Conservation (phyloP, 805 yeast genomes). For the Limtongia smithiae region DNA sequence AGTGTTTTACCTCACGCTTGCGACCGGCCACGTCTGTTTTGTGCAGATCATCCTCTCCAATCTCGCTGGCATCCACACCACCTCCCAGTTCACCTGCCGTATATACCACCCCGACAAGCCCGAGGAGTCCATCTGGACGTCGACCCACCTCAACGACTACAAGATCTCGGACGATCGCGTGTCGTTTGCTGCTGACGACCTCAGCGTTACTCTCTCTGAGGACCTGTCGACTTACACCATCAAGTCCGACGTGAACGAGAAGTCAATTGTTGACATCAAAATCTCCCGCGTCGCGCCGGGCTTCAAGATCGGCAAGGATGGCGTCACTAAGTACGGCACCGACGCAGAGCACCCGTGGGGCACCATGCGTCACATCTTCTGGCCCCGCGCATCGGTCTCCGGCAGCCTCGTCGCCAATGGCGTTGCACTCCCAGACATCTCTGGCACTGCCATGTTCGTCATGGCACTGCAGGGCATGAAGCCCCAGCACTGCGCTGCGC, state of each 20-base stretch:
- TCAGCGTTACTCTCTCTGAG: constrained; percentile 58
- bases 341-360: constrained; percentile 91
- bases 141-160: constrained; percentile 81
- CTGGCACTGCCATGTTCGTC: constrained; percentile 69
- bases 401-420: constrained; percentile 59
- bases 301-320: constrained; percentile 85
- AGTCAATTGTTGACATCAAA: constrained; percentile 65
- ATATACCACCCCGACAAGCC: constrained; percentile 55
- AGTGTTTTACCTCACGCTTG: constrained; percentile 75
- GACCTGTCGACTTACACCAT: constrained; percentile 50
- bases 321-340: constrained; percentile 81
- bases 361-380: constrained; percentile 88
- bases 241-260: constrained; percentile 62
- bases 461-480: constrained; percentile 99
- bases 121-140: constrained; percentile 73
- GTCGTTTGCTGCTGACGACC: constrained; percentile 72
- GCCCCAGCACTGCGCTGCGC: constrained; percentile 97
- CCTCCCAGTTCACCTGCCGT: constrained; percentile 89
- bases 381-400: constrained; percentile 79
- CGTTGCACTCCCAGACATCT: constrained; percentile 38
- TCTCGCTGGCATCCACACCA: constrained; percentile 70
- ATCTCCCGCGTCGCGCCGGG: constrained; percentile 67
- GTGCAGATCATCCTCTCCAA: constrained; percentile 94
- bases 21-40: constrained; percentile 58
- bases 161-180: constrained; percentile 50